Evolutionary conservation across 345 rosid genomes (phyloP), one percentile per base, ranked within the genome.

Genomic region (Mallotus nudiflorus): DNA sequence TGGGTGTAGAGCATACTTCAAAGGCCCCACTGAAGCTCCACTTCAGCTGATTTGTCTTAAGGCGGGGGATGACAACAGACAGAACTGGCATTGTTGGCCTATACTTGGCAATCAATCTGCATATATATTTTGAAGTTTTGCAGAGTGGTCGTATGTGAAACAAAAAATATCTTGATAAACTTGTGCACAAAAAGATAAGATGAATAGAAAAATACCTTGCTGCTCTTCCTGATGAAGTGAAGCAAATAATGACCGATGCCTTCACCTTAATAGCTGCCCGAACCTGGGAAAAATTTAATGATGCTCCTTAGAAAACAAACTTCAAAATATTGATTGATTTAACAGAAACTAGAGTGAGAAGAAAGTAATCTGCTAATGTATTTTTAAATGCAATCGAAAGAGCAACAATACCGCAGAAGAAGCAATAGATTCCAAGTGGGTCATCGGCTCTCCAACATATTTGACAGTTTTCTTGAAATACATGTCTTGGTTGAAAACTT

Each of bases 11-110:
- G 39, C 58, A 44, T 68, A 92, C 99, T 97, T 95, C 99, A 80
- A 89, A 95, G 48, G 99, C 98, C 73, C 98, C 98, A 75, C 77
- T 95, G 76, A 92, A 95, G 87, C 94, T 95, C 99, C 99, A 95
- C 73, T 81, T 95, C 58, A 95, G 81, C 80, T 95, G 98, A 81
- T 95, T 92, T 72, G 97, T 95, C 87, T 92, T 95, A 60, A 95
- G 96, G 5, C 98, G 89, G 0, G 99, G 98, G 77, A 95, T 92
- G 69, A 95, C 98, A 75, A 95, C 99, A 29, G 99, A 95, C 7
- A 95, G 77, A 75, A 90, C 99, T 2, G 99, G 99, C 98, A 95
- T 95, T 57, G 97, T 85, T 61, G 99, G 99, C 82, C 98, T 91
- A 73, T 95, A 95, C 79, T 95, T 95, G 33, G 98, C 94, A 63